Evolutionary conservation across 768 basidiomycete species (phyloP).

Genomic region (Erythrobasidium yunnanense): DNA sequence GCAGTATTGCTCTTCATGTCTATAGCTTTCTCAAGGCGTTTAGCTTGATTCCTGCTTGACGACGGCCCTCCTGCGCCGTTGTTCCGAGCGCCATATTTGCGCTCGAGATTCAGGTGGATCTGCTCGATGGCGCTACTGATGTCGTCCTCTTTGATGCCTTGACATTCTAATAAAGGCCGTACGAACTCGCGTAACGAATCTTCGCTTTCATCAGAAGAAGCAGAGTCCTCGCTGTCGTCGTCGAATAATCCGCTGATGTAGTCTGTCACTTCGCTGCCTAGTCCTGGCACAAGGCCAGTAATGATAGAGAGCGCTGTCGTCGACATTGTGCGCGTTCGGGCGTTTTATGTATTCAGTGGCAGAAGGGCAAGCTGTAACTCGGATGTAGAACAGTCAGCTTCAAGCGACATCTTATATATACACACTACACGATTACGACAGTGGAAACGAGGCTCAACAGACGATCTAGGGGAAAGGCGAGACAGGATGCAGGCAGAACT

Average conservation of each 20-base stretch:
- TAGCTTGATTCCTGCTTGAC: not conserved
- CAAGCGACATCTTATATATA: too few species aligned
- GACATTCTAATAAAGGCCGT: conserved; percentile 8
- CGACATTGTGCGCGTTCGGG: not conserved
- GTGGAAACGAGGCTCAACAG: not conserved
- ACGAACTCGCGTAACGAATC: conserved; percentile 17
- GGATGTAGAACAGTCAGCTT: too few species aligned
- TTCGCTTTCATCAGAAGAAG: conserved; percentile 21
- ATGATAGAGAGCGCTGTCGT: conserved; percentile 15
- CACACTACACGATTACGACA: not conserved
- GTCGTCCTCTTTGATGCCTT: conserved; percentile 21
- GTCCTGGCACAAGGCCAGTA: conserved; percentile 15
- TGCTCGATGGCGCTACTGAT: conserved; percentile 15
- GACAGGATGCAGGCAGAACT: not conserved
- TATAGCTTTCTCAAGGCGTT: conserved; percentile 28
- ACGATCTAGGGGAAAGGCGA: conserved; percentile 1
- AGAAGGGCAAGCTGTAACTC: too few species aligned
- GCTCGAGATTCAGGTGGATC: not conserved
- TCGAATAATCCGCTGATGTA: conserved; percentile 16
- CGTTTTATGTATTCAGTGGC: not conserved
- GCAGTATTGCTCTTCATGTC: conserved; percentile 22
- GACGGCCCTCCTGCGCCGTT: not conserved
- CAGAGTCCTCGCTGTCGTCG: not conserved
- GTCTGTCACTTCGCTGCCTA: conserved; percentile 15
- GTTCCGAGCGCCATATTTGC: not conserved